Evolutionary conservation across 1,284 basidiomycete species (phyloP), one percentile per base, ranked within the genome.

Genomic region (Apiotrichum sp.): DNA sequence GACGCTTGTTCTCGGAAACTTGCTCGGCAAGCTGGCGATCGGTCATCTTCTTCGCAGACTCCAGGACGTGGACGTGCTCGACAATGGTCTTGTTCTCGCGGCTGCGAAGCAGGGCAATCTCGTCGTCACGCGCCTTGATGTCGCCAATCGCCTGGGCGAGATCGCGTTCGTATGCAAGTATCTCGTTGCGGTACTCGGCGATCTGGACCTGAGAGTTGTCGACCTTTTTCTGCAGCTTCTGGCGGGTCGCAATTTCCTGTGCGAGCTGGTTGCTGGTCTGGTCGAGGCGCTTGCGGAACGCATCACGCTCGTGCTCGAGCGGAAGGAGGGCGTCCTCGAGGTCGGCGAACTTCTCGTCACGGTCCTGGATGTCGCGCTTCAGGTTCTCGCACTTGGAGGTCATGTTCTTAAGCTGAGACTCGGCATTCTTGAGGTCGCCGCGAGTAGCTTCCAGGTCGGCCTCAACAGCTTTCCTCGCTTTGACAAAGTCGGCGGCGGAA

Each of bases 31-130:
- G 83, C 72, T 98, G 91, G 32, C 88, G 84, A 71, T 98, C 95
- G 1, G 96, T 96, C 61, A 96, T 86, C 56, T 88, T 88, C 76
- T 98, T 98, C 9, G 96, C 95, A 69, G 96, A 90, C 72, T 98
- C 93, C 6, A 97, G 81, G 14, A 98, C 96, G 67, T 98, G 89
- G 22, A 98, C 93, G 69, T 99, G 96, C 76, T 99, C 95, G 48
- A 99, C 93, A 57, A 97, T 96, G 11, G 92, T 98, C 80, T 95
- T 97, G 80, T 98, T 92, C 74, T 93, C 89, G 70, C 85, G 84
- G 6, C 87, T 87, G 57, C 90, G 86, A 13, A 93, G 78, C 57
- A 92, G 86, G 59, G 86, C 87, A 59, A 91, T 82, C 58, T 95
- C 89, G 81, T 86, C 88, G 68, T 97, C 89, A 39, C 87, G 84